Base-by-base conservation (phyloP, 1,284 basidiomycete genomes). In the Bjerkandera adusta region DNA sequence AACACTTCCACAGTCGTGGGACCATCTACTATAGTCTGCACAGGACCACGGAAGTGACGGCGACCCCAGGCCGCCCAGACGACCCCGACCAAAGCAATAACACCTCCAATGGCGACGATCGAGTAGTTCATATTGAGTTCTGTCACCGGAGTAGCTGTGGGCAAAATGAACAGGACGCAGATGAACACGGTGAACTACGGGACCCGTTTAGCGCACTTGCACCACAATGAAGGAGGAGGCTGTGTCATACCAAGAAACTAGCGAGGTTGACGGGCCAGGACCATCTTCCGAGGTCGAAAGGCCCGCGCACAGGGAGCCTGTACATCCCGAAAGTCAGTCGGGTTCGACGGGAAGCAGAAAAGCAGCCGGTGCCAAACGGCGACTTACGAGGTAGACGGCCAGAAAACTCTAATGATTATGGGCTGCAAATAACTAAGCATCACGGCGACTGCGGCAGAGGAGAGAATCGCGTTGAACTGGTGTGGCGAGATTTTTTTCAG, bases 121-220 rank as follows among this genome's bases (percentile, higher is more conserved):
- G 79, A 68, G 53, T 83, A 84, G 61, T 84, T 84, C 81, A 85
- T 85, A 62, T 81, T 79, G 46, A 71, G 57, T 36, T 68, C 53
- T n/a, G 68, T 77, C 24, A 81, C 79, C 1, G 82, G 83, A 36
- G 71, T 68, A 5, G 77, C 69, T 4, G 80, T 84, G 3, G 83
- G 83, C 18, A 85, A 67, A 43, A 83, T 66, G 59, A 81, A 80
- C 7, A 82, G 70, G 4, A 78, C 57, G 54, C 76, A 78, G 32
- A 81, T 69, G 58, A 81, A 79, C 5, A 72, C 55, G 3, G 69
- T 67, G 61, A 81, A 81, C 76, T 79, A 54, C 24, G 25, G 21
- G 10, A 25, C 4, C 16, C 5, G 32, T 42, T 27, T n/a, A n/a
- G n/a, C n/a, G n/a, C 27, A 30, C 8, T 30, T 30, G 27, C 27